Evolutionary conservation across 345 rosid genomes (phyloP).

Genomic region (Populus simonii): DNA sequence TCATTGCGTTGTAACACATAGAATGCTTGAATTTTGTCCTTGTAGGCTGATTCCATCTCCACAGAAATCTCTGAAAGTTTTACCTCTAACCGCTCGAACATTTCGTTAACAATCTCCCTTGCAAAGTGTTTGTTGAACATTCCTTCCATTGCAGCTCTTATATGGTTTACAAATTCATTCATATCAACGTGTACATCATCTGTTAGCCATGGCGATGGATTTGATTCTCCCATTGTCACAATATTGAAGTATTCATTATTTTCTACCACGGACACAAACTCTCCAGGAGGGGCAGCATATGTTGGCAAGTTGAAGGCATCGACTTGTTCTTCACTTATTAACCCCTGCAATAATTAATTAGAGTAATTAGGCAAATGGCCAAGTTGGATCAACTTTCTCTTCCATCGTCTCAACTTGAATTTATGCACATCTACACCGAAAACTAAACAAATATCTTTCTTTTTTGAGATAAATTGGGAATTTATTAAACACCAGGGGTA

Average conservation of each 20-base stretch:
- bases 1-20: constrained; percentile 15
- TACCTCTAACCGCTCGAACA: constrained; percentile 29
- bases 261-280: constrained; percentile 28
- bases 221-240: constrained; percentile 33
- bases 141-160: constrained; percentile 52
- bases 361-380: no score
- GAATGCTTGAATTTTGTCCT: constrained; percentile 32
- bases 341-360: constrained; percentile 31
- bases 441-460: no score
- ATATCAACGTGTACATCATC: constrained; percentile 32
- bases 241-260: constrained; percentile 39
- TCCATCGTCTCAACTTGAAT: no score
- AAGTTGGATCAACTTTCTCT: no score
- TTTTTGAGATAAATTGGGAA: no score
- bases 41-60: constrained; percentile 35
- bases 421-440: no score
- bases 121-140: constrained; percentile 41
- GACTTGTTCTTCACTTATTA: constrained; percentile 37
- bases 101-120: constrained; percentile 14
- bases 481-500: no score
- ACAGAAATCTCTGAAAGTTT: constrained; percentile 31
- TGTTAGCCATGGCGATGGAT: constrained; percentile 42
- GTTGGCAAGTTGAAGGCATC: constrained; percentile 53
- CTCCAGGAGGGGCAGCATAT: constrained; percentile 45
- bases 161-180: constrained; percentile 30